Base-by-base conservation (phyloP, 1,139 yeast species). In the Nakaseomyces glabratus region DNA sequence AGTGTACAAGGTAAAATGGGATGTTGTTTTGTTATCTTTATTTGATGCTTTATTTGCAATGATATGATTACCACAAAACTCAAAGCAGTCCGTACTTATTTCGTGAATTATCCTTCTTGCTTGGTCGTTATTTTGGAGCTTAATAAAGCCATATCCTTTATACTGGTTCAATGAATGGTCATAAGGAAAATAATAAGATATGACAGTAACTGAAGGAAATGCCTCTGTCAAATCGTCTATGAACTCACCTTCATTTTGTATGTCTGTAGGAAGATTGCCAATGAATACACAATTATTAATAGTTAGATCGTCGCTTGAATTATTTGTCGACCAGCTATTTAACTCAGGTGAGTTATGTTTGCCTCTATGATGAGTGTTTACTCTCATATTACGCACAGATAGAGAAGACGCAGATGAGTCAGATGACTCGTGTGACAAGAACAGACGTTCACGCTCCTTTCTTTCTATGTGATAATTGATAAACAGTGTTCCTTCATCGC, bases 391-490 rank as follows among this genome's bases (percentile, higher is more conserved):
- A 15, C 18, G 17, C 4, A 15, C 6, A 4, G 30, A 11, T 18
- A 26, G 4, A 9, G 20, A 5, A 5, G 30, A 18, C 16, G 6
- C 13, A 13, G 20, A 17, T n/a, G 21, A 21, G 4, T 20, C 17
- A 31, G 49, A 55, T 33, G 49, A 52, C 8, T 47, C 34, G 24
- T 52, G 55, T 15, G 45, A 47, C 42, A 49, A 44, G 29, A 51
- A 53, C 4, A 50, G 38, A 16, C 56, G 40, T 62, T 71, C 39
- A 42, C 76, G 56, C 40, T 69, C 75, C 42, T 63, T 65, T 43
- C 71, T 68, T 20, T 73, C 71, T 24, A 71, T 65, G 43, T 71
- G 76, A 43, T 67, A 71, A 43, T 70, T 70, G 24, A 70, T 54
- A 41, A 65, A 69, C 24, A 69, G 45, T 16, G 55, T 50, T 15